A percentile compares a stretch with the other conserved stretches of the same genome.
These are phyloP conservation scores for Gossypium arboreum DNA, from an alignment of 345 rosid genomes.

Conservation along the genomic window DNA sequence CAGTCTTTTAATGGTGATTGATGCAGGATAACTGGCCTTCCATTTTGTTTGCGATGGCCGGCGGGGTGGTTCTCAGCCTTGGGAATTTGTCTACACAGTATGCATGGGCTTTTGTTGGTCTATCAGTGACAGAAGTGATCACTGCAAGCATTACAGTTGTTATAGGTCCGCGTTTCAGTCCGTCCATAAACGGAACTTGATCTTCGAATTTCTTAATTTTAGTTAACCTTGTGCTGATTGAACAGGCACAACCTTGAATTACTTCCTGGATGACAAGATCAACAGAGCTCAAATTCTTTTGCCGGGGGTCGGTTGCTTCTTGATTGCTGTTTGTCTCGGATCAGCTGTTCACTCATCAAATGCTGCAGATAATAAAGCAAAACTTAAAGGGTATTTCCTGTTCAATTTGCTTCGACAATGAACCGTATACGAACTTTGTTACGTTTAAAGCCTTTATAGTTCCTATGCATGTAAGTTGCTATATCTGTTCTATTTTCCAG, in stretches of 20 bases:
- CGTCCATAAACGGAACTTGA: background rate
- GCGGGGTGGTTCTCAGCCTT: slow-evolving; percentile 66
- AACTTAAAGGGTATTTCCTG: slow-evolving; percentile 43
- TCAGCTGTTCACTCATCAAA: slow-evolving; percentile 75
- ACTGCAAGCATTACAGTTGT: slow-evolving; percentile 73
- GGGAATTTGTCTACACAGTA: slow-evolving; percentile 76
- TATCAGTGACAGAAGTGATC: slow-evolving; percentile 60
- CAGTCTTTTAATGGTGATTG: background rate
- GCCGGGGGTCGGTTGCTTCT: slow-evolving; percentile 79
- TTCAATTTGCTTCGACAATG: background rate
- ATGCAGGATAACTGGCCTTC: slow-evolving; percentile 70
- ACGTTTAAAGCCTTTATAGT: background rate
- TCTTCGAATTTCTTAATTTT: background rate
- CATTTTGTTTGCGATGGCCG: slow-evolving; percentile 71
- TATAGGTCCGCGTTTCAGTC: slow-evolving; percentile 40
- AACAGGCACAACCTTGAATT: slow-evolving; percentile 71
- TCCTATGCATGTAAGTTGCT: background rate
- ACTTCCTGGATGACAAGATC: slow-evolving; percentile 64
- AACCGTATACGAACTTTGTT: background rate
- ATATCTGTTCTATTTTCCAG: slow-evolving; percentile 14
- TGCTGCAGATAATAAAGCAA: slow-evolving; percentile 62
- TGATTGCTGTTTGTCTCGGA: slow-evolving; percentile 72
- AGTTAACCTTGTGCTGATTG: slow-evolving; percentile 10
- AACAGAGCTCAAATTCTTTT: slow-evolving; percentile 69
- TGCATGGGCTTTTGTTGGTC: slow-evolving; percentile 77